Base-by-base conservation (phyloP, 257 asterid genomes). In the Schizonepeta tenuifolia region DNA sequence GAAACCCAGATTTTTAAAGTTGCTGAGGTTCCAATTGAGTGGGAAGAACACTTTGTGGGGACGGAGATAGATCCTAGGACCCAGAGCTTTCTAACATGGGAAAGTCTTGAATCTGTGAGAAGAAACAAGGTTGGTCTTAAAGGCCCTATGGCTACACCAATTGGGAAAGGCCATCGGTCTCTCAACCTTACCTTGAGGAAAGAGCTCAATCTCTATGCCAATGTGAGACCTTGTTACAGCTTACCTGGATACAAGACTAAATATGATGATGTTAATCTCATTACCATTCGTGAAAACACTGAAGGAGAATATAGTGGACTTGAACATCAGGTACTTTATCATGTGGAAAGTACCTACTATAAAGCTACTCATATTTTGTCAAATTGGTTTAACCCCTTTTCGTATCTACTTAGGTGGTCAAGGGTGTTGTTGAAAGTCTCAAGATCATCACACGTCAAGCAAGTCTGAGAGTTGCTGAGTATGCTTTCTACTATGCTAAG, bases 121-220 rank as follows among this genome's bases (percentile, higher is more conserved):
- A 71, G 40, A n/a, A 93, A 93, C 78, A 93, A 88, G 80, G 88
- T 93, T 77, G 98, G 98, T 61, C 63, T 93, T 41, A 93, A 93
- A 83, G 98, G 98, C 58, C 98, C 98, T 22, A 93, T 93, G 98
- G 98, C 98, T 61, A 93, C 98, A 17, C 98, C 98, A 66, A 87
- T 93, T 55, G 98, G 98, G 63, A 93, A 93, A 82, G 98, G 98
- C 28, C 97, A 90, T 76, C 96, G 98, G 49, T 93, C 98, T 47
- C 90, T 93, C 72, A 93, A 93, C 83, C 98, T 93, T 71, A 93
- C 98, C 40, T 75, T 93, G 87, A 86, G 98, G 88, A 90, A 93
- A 73, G 97, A 93, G 87, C 90, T 93, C 63, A 93, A 87, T 79
- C 86, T 93, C 43, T 93, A 93, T 58, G 98, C 98, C 83, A 93